Evolutionary conservation across 163 green algal species (phyloP), one percentile per base, ranked within the genome.

Genomic region (Scenedesmus sp.): DNA sequence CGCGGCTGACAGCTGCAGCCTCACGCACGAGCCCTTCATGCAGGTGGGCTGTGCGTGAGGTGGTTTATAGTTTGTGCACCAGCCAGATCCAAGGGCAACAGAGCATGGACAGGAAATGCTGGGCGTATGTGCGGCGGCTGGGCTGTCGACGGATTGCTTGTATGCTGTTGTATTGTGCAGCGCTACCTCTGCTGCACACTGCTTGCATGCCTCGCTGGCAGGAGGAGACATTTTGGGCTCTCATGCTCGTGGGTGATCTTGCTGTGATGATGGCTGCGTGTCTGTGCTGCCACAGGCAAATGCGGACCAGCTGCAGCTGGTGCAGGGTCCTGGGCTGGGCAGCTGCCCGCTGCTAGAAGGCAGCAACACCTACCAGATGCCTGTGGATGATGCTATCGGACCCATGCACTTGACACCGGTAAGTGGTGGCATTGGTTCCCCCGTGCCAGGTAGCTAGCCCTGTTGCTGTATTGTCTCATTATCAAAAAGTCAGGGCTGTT

Each of bases 1-100:
- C 73, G 94, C 92, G 15, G 92, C 95, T 13, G 97, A 98, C 94
- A 97, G 96, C 93, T 96, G 92, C 91, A 85, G 97, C 60, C 93
- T 98, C 54, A 97, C 94, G 0, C 90, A 94, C 55, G 34, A 95
- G 20, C 82, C 93, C 5, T 98, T 98, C 92, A 84, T 97, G 34
- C 81, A 94, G 88, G 94, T 96, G 52, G 62, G 15, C 4, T 86
- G 79, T 66, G 46, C 54, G 16, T 26, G 34, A 34, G 12, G 6
- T 12, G 20, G 23, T 18, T 4, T 7, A 16, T 7, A 46, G 2
- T 16, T 10, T 55, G 73, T 10, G 4, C 73, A 82, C 3, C 73
- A 54, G 73, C 73, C 73, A 82, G 73, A 4, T 73, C 12, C 15
- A 13, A 23, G 12, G 12, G 62, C 15, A 23, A 15, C 15, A 23